Base-by-base conservation (phyloP, 1,139 yeast genomes). In the Lodderomyces margitis region DNA sequence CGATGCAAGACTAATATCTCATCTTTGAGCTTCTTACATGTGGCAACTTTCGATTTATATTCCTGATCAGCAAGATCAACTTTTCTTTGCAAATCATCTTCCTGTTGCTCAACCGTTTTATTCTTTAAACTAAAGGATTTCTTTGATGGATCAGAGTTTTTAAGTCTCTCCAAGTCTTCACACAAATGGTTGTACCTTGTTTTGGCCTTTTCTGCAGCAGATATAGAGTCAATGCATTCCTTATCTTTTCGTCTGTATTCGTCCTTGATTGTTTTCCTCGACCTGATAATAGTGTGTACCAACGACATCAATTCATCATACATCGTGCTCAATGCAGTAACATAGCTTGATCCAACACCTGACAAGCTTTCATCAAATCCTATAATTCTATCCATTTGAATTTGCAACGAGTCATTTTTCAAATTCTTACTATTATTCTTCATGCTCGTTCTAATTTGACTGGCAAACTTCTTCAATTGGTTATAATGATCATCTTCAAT, bases 161-260 rank as follows among this genome's bases (percentile, higher is more conserved):
- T 80, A 42, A 89, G 75, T 52, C 85, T 83, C 52, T 92, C 97
- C 62, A 88, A 77, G 54, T 92, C 98, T 43, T 83, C 87, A 57
- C 96, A 88, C 27, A 88, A 67, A 44, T 87, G 82, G 57, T 78
- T 80, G 60, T 91, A 91, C 58, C 85, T 87, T 40, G 75, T 69
- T 60, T 84, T 87, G 8, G 98, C 95, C 75, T 91, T 89, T 48
- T 88, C 96, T 1, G 96, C 96, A 34, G 80, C 76, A 41, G 73
- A 68, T 40, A 91, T 89, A 2, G 96, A 81, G 46, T 92, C 98
- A 9, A 72, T 58, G 36, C 91, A 89, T 45, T 84, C 94, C 57
- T 85, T 87, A 56, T 92, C 98, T 52, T 83, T 80, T 36, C 87
- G 72, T 55, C 80, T 75, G 31, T 91, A 88, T 46, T 86, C 87